Evolutionary conservation across 2,329 filamentous ascomycete species (phyloP), one percentile per base, ranked within the genome.

Genomic region (Tolypocladium amazonense): DNA sequence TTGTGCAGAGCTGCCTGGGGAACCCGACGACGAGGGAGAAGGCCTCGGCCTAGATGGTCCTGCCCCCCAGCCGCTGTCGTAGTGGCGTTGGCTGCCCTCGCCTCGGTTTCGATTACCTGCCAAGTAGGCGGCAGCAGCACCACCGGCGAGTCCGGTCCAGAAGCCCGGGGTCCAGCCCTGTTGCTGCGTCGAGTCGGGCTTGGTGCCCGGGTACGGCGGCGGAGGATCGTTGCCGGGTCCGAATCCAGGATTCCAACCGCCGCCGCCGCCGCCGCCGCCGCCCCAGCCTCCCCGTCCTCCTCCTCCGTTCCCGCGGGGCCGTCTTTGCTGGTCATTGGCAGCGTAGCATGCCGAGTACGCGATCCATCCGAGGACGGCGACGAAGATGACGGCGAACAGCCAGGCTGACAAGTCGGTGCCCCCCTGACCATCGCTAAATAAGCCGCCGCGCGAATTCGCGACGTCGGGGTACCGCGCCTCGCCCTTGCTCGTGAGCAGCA

Each of bases 401-500:
- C 75, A 72, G 2, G 73, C 74, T 7, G 69, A 68, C 68, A 69
- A 70, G 38, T 73, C 75, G 8, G 64, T 66, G 11, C 66, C 66
- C 27, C 68, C 70, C 12, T 68, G 56, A 58, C 70, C 68, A 58
- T 71, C 61, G 15, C 67, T 65, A 30, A 74, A 73, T 62, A 72
- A 74, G 2, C 67, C 74, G 33, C 68, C 70, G 53, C 68, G 75
- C 52, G 65, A 60, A n/a, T 71, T 73, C 58, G 73, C 75, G 47
- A 84, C 68, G 43, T 81, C 71, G 1, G 88, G 89, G 71, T 88
- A 92, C 65, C 80, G 84, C 66, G 81, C 74, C 74, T 92, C 86
- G 3, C 94, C 94, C 62, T 81, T 78, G 14, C 88, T 85, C 1
- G 92, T 97, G 58, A 97, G 77, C 0, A 88, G 73, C 8, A 97